A percentile compares a stretch with the other conserved stretches of the same genome.
phyloP scores from a whole-genome alignment of 192 early-diverging fungal genomes.

The Borealophlyctis nickersoniae region DNA sequence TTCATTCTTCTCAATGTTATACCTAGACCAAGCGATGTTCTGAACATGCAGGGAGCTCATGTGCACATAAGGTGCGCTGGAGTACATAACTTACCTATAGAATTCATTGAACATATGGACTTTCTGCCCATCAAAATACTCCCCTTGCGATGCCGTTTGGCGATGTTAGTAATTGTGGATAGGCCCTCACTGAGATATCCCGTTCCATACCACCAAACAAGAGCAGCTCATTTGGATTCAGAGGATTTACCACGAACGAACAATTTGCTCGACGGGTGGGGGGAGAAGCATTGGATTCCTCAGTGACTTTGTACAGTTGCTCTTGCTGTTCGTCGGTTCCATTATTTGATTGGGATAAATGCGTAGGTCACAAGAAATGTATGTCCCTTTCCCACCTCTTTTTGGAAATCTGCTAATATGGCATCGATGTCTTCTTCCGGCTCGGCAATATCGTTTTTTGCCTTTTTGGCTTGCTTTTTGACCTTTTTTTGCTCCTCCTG shows the following conservation, averaged over 20 bases:
- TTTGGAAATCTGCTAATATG: conserved; percentile 57
- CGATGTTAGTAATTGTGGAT: too few relatives aligned
- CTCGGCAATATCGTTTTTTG: conserved; percentile 50
- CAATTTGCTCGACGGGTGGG: conserved; percentile 58
- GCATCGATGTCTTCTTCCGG: conserved; percentile 68
- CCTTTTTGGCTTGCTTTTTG: conserved; percentile 31
- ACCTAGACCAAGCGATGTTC: too few relatives aligned
- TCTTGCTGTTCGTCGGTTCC: conserved; percentile 38
- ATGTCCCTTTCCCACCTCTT: conserved; percentile 34
- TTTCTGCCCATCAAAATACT: conserved; percentile 64
- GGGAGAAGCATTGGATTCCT: conserved; percentile 38
- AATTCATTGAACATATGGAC: conserved; percentile 64
- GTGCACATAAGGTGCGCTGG: not conserved
- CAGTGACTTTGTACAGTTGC: conserved; percentile 49
- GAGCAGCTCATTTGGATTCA: conserved; percentile 54
- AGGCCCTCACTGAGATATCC: too few relatives aligned
- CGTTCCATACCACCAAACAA: conserved; percentile 51
- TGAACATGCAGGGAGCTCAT: not conserved
- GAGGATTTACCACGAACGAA: conserved; percentile 56
- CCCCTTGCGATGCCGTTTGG: too few relatives aligned
- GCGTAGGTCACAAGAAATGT: not conserved
- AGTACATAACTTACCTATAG: conserved; percentile 34
- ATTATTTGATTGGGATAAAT: not conserved
- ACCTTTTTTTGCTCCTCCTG: conserved; percentile 3
- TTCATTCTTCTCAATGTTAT: conserved; percentile 70